Evolutionary conservation across 495 filamentous ascomycete species (phyloP), one percentile per base, ranked within the genome.

Genomic region (Trichoderma virens): DNA sequence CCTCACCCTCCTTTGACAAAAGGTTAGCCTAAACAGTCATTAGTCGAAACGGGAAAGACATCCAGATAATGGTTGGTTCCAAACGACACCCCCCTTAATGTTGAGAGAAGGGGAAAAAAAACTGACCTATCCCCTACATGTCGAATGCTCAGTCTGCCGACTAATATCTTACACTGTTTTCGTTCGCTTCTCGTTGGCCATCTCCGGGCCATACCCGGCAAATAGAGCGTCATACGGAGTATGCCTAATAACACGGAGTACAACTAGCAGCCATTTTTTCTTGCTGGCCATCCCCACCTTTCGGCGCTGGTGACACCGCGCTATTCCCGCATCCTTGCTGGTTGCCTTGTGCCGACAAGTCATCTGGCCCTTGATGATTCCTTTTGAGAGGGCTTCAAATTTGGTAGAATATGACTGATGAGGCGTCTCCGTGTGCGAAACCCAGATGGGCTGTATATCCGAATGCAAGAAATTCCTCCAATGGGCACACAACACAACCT

Each of bases 41-140:
- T 56, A 9, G 25, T 56, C 51, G 51, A 56, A 56, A 56, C 5
- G 28, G 51, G 51, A 56, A 56, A 56, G 51, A 56, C 51, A n/a
- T 20, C 51, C 9, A 20, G 16, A 20, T 25, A n/a, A 20, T 20
- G 45, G n/a, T 16, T 16, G 34, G 38, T 3, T 3, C 38, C n/a
- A n/a, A n/a, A n/a, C n/a, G n/a, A 51, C 45, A n/a, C 45, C n/a
- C 45, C 45, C 20, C 45, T 25, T 16, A 16, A 41, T 41, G 14
- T 41, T n/a, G n/a, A n/a, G n/a, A n/a, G n/a, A n/a, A n/a, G n/a
- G n/a, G n/a, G n/a, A n/a, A n/a, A n/a, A n/a, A n/a, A 18, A 41
- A 41, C 38, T 41, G n/a, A n/a, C n/a, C n/a, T n/a, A n/a, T n/a
- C n/a, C n/a, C n/a, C n/a, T n/a, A n/a, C n/a, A n/a, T n/a, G n/a